A percentile compares a stretch with the other conserved stretches of the same genome.
Evolutionary conservation across 2,329 filamentous ascomycete species (phyloP).

Genomic region (Zasmidium citrigriseum): DNA sequence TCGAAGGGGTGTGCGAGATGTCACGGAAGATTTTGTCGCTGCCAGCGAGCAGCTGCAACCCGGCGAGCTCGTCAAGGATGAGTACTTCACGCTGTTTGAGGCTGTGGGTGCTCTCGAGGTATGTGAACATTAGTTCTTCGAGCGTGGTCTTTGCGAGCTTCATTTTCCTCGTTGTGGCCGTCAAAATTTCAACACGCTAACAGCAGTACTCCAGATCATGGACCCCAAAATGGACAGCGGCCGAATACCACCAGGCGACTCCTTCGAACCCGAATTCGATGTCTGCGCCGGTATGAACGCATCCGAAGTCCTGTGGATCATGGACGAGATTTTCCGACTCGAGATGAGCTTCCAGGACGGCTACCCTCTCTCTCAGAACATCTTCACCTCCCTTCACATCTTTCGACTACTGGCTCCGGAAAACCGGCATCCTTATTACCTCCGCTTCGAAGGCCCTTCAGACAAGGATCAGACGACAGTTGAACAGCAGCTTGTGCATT

Average conservation of each 20-base stretch:
- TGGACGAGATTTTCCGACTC: slow-evolving; percentile 87
- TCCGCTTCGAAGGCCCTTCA: slow-evolving; percentile 40
- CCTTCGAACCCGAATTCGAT: slow-evolving; percentile 68
- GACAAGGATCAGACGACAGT: not conserved
- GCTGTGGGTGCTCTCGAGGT: slow-evolving; percentile 82
- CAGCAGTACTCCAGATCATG: slow-evolving; percentile 73
- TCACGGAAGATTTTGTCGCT: slow-evolving; percentile 37
- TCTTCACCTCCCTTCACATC: slow-evolving; percentile 90
- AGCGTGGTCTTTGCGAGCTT: not conserved
- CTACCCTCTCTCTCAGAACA: slow-evolving; percentile 90
- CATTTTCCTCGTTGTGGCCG: no score
- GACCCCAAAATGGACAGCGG: slow-evolving; percentile 99
- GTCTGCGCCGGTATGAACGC: slow-evolving; percentile 20
- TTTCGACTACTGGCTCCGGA: slow-evolving; percentile 76
- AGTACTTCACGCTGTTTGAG: slow-evolving; percentile 89
- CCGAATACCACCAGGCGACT: slow-evolving; percentile 73
- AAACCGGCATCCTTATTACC: slow-evolving; percentile 30
- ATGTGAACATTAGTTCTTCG: slow-evolving; percentile 10
- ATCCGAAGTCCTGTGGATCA: slow-evolving; percentile 81
- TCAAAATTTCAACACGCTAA: no score
- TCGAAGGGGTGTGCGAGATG: slow-evolving; percentile 28
- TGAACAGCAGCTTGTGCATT: slow-evolving; percentile 51
- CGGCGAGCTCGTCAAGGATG: slow-evolving; percentile 91
- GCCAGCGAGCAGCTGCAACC: slow-evolving; percentile 58
- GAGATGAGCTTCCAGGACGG: slow-evolving; percentile 98